A percentile compares a stretch with the other conserved stretches of the same genome.
phyloP scores from a whole-genome alignment of 2,329 filamentous ascomycete genomes.

The Chrysoporthe puriensis region DNA sequence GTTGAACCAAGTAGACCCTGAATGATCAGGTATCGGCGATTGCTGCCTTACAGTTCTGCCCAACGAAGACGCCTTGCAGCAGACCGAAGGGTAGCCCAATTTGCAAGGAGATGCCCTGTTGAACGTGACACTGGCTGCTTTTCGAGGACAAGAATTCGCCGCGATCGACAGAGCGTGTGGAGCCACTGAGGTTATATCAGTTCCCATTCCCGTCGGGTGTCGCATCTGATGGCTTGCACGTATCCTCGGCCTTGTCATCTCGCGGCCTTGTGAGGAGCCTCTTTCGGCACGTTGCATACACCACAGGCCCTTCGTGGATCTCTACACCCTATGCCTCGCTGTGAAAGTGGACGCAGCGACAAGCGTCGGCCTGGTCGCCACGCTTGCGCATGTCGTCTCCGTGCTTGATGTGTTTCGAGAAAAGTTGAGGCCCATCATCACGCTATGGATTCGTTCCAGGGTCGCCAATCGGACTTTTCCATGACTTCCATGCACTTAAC shows the following conservation, averaged over 20 bases:
- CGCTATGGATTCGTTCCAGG: constrained; percentile 43
- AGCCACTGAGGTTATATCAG: not conserved
- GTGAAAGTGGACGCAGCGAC: not conserved
- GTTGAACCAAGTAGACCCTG: not conserved
- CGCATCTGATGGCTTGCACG: not conserved
- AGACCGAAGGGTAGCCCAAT: constrained; percentile 20
- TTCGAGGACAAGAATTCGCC: constrained; percentile 3
- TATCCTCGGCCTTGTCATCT: no score
- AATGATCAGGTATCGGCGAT: constrained; percentile 6
- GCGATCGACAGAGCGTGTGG: not conserved
- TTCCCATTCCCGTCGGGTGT: not conserved
- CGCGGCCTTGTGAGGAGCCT: not conserved
- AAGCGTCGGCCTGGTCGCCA: not conserved
- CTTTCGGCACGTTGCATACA: constrained; percentile 8
- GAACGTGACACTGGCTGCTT: not conserved
- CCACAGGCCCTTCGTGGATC: not conserved
- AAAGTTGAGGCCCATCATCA: not conserved
- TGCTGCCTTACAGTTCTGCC: constrained; percentile 19
- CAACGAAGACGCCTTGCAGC: constrained; percentile 6
- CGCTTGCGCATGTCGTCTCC: not conserved
- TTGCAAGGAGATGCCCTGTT: constrained; percentile 18
- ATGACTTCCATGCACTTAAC: constrained; percentile 54
- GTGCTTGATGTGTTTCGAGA: not conserved
- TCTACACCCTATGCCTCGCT: not conserved
- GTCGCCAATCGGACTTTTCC: constrained; percentile 45